phyloP scores from a whole-genome alignment of 2,329 filamentous ascomycete genomes.

The Aspergillus ochraceoroseus region DNA sequence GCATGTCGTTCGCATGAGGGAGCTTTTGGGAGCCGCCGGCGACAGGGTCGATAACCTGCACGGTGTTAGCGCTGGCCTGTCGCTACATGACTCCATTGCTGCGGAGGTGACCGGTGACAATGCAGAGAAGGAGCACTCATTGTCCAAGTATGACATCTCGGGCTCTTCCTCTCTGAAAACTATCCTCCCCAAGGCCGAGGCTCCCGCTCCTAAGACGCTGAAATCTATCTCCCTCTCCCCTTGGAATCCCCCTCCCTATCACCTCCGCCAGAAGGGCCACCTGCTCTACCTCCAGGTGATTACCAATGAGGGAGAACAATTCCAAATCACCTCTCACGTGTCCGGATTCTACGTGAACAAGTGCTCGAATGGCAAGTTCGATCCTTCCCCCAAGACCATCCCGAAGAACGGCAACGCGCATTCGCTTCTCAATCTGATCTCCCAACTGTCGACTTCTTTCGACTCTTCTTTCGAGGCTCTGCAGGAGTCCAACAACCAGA shows the following conservation, averaged over 20 bases:
- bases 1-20: slow-evolving; percentile 83
- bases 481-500: slow-evolving; percentile 76
- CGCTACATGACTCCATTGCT: slow-evolving; percentile 74
- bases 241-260: slow-evolving; percentile 94
- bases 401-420: slow-evolving; percentile 77
- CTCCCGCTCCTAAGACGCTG: slow-evolving; percentile 77
- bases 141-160: slow-evolving; percentile 73
- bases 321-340: slow-evolving; percentile 87
- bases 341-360: slow-evolving; percentile 97
- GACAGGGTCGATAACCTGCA: slow-evolving; percentile 82
- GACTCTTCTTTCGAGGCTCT: slow-evolving; percentile 67
- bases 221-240: slow-evolving; percentile 83
- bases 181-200: slow-evolving; percentile 63
- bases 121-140: slow-evolving; percentile 48
- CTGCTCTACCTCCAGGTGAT: slow-evolving; percentile 83
- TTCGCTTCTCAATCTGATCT: slow-evolving; percentile 76
- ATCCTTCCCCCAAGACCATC: slow-evolving; percentile 72
- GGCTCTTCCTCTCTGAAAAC: slow-evolving; percentile 62
- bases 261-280: slow-evolving; percentile 86
- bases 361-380: slow-evolving; percentile 90
- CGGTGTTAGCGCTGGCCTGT: slow-evolving; percentile 77
- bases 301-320: slow-evolving; percentile 91
- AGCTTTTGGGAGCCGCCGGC: slow-evolving; percentile 87
- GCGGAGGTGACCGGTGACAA: slow-evolving; percentile 43
- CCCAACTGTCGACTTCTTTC: slow-evolving; percentile 78